Base-by-base conservation (phyloP, 179 eudicot genomes). In the Amaranthus tricolor region DNA sequence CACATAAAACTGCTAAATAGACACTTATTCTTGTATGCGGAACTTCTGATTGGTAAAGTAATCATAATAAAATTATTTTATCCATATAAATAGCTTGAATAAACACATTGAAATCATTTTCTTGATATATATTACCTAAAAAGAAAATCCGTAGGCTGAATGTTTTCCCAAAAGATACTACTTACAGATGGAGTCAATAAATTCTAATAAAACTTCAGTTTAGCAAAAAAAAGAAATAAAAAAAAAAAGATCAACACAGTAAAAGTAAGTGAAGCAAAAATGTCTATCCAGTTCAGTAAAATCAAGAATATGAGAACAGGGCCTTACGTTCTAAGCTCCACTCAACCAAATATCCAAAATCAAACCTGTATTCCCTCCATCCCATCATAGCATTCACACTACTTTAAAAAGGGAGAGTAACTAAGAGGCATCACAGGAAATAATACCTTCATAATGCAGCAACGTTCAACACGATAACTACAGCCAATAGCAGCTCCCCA, bases 401-500 rank as follows among this genome's bases (percentile, higher is more conserved):
- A 31, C 40, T 31, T 31, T 31, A 31, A 3, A 31, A 31, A 31
- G 3, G 40, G 45, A 21, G 21, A 54, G 6, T 48, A 68, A 24
- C 48, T 62, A 73, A 72, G 66, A 62, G 62, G 40, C 12, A 15
- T 56, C 14, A 52, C 67, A 62, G 61, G 20, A 16, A 52, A 57
- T 56, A 65, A 64, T 61, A 95, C 99, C 99, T 95, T 95, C 80
- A 95, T 82, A 76, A 95, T 88, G 89, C 92, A 87, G 83, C 99
- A 95, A 44, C 91, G 79, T 74, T 93, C 99, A 76, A 95, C 96
- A 53, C 90, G 92, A 77, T 87, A 93, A 84, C 99, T 95, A 82
- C 99, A 95, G 71, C 95, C 98, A 76, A 95, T 88, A 24, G 90
- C 93, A 78, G 99, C 95, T 66, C 99, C 98, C 99, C 99, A 95